A percentile compares a stretch with the other conserved stretches of the same genome.
Evolutionary conservation across 2,329 filamentous ascomycete genomes (phyloP).

Genomic region (Cladophialophora exuberans): DNA sequence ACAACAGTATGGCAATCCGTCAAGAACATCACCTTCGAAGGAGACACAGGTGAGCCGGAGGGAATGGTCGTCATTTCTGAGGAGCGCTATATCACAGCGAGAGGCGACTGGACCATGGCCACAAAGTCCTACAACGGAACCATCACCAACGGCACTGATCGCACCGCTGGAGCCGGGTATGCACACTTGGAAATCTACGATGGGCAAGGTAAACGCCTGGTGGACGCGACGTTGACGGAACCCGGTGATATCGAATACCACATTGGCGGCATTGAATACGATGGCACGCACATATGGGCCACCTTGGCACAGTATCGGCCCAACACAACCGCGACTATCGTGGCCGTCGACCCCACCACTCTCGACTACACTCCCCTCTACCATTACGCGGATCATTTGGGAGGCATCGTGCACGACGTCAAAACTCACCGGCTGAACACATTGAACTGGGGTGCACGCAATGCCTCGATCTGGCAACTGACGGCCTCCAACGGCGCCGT

Average conservation of each 20-base stretch:
- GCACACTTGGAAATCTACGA: conserved; percentile 52
- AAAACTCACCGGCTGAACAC: conserved; percentile 42
- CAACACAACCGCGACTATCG: conserved; percentile 50
- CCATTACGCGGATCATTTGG: conserved; percentile 48
- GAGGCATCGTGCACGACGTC: conserved; percentile 51
- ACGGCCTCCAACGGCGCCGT: conserved; percentile 16
- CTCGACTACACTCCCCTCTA: conserved; percentile 43
- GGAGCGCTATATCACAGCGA: conserved; percentile 51
- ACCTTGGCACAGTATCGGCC: conserved; percentile 54
- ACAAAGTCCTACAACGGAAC: conserved; percentile 49
- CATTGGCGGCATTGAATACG: conserved; percentile 54
- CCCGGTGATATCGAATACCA: conserved; percentile 49
- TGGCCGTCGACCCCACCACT: conserved; percentile 44
- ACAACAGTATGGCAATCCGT: conserved; percentile 50
- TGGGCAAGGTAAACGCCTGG: conserved; percentile 46
- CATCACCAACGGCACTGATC: conserved; percentile 68
- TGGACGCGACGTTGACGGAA: conserved; percentile 49
- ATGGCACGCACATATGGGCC: conserved; percentile 53
- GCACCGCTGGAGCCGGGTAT: conserved; percentile 49
- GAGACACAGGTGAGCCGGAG: conserved; percentile 54
- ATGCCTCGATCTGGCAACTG: conserved; percentile 45
- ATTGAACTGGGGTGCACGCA: conserved; percentile 53
- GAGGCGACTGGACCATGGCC: conserved; percentile 48
- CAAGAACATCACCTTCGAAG: conserved; percentile 48
- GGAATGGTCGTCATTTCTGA: conserved; percentile 50